phyloP scores from a whole-genome alignment of 106 monocot species.

The Dendrobium officinale region DNA sequence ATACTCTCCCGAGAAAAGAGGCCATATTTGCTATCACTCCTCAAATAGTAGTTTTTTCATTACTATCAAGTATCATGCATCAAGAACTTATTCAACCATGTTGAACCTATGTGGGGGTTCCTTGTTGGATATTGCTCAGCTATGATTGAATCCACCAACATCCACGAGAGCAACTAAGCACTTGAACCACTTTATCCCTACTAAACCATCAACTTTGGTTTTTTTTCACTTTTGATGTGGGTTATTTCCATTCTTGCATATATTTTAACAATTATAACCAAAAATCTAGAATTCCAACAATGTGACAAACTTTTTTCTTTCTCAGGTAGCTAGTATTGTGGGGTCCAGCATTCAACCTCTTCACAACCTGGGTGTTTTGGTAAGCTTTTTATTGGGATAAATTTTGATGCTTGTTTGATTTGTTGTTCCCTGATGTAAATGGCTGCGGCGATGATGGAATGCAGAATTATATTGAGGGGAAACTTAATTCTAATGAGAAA shows the following conservation, averaged over 20 bases:
- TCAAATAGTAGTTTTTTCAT: neutral
- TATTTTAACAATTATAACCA: neutral
- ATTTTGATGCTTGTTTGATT: neutral
- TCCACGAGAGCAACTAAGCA: no score
- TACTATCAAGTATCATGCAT: neutral
- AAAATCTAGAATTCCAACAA: conserved; percentile 1
- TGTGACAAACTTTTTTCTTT: neutral
- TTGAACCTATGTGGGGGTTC: neutral
- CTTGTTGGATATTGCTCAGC: neutral
- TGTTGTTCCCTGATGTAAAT: neutral
- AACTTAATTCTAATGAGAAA: conserved; percentile 37
- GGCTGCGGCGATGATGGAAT: neutral
- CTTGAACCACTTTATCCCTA: no score
- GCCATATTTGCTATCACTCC: neutral
- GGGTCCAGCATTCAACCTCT: conserved; percentile 57
- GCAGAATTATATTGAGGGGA: conserved; percentile 45
- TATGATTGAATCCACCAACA: neutral
- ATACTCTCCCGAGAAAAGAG: no score
- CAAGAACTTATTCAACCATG: neutral
- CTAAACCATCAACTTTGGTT: no score
- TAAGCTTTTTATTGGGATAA: conserved; percentile 3
- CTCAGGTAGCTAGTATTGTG: conserved; percentile 53
- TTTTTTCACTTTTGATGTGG: no score
- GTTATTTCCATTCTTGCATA: neutral
- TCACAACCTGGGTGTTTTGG: conserved; percentile 36